Conservation (phyloP, 1,139 yeast genomes). For the Yamadazyma trypodendri region DNA sequence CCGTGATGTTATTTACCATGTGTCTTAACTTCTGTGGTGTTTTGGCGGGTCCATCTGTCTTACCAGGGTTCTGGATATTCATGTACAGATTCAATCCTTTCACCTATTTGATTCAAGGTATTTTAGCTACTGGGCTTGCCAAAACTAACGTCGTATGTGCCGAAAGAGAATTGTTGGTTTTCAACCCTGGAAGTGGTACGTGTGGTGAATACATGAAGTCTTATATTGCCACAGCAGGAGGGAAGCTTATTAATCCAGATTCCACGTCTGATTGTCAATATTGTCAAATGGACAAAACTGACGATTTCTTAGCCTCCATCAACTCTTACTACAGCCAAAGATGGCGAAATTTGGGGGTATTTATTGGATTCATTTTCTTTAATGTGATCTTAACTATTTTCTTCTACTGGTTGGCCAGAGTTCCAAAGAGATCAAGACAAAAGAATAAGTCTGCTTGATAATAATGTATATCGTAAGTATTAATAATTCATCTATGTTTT, state of each 20-base stretch:
- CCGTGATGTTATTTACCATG: constrained; percentile 56
- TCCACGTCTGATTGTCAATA: constrained; percentile 48
- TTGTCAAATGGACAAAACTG: constrained; percentile 50
- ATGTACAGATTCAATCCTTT: constrained; percentile 65
- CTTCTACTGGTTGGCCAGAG: constrained; percentile 77
- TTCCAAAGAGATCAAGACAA: constrained; percentile 48
- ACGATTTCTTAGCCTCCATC: constrained; percentile 47
- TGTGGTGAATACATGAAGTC: constrained; percentile 53
- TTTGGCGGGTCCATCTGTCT: constrained; percentile 54
- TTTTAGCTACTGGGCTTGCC: constrained; percentile 38
- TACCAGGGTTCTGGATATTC: constrained; percentile 55
- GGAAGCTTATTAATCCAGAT: constrained; percentile 43
- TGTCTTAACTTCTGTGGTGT: constrained; percentile 83
- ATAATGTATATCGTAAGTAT: neutral
- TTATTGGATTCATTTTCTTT: constrained; percentile 45
- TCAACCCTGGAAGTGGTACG: constrained; percentile 47
- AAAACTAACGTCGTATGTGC: constrained; percentile 27
- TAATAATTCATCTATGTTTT: neutral
- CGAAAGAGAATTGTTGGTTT: constrained; percentile 23
- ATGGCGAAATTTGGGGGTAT: constrained; percentile 73
- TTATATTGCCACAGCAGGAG: constrained; percentile 48
- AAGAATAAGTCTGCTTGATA: constrained; percentile 17
- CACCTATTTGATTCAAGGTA: constrained; percentile 52
- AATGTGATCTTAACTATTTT: constrained; percentile 52
- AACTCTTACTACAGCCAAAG: constrained; percentile 44